Conservation (phyloP, 768 basidiomycete genomes). For the Amanita pallidorosea region DNA sequence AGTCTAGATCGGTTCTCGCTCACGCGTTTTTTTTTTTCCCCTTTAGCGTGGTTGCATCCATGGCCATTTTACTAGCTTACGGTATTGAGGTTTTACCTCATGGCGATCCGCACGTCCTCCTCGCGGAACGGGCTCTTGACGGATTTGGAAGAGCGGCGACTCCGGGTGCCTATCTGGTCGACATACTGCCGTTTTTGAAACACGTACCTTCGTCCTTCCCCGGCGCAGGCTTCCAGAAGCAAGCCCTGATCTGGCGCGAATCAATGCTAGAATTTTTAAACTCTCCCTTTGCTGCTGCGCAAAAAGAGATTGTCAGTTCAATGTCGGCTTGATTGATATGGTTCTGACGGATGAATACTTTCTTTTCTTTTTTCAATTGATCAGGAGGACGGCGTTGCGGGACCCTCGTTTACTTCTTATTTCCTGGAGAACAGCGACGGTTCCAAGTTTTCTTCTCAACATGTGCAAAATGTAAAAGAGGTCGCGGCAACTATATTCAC, state of each 20-base stretch:
- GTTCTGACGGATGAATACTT: not conserved
- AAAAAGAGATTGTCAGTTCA: conserved; percentile 16
- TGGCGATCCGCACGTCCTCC: conserved; percentile 32
- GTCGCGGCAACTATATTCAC: conserved; percentile 28
- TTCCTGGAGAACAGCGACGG: conserved; percentile 13
- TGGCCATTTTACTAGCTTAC: conserved; percentile 32
- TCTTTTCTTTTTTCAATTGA: not conserved
- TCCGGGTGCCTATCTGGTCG: conserved; percentile 37
- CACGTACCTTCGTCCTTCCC: conserved; percentile 49
- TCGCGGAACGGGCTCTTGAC: conserved; percentile 27
- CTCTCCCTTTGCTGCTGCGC: conserved; percentile 21
- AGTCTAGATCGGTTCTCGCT: not conserved
- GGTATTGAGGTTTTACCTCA: conserved; percentile 28
- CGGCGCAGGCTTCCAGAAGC: conserved; percentile 46
- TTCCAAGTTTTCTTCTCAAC: conserved; percentile 8
- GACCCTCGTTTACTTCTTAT: conserved; percentile 15
- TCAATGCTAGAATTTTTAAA: conserved; percentile 24
- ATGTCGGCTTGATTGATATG: not conserved
- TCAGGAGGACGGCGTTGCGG: conserved; percentile 12
- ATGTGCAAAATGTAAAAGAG: conserved; percentile 19
- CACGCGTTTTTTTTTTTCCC: not conserved
- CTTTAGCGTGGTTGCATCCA: conserved; percentile 27
- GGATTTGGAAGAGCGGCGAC: conserved; percentile 21
- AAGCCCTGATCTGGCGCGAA: conserved; percentile 34
- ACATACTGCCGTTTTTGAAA: conserved; percentile 25